phyloP scores from a whole-genome alignment of 2,329 filamentous ascomycete genomes.

The Nemania diffusa region DNA sequence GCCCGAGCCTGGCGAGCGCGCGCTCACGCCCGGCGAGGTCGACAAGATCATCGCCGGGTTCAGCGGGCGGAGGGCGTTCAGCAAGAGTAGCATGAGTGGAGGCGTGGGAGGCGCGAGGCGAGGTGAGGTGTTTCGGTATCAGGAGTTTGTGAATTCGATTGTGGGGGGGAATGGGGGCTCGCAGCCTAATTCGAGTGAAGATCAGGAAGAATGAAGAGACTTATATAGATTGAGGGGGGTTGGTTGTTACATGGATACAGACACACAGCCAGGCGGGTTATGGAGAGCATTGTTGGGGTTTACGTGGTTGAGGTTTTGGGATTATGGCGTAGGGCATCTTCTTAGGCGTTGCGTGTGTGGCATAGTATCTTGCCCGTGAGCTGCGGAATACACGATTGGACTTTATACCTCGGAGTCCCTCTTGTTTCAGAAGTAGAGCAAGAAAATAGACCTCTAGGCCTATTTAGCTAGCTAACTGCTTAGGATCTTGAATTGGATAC shows the following conservation, averaged over 20 bases:
- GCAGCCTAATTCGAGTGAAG: constrained; percentile 19
- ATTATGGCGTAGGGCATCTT: constrained; percentile 7
- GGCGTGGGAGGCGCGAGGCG: constrained; percentile 65
- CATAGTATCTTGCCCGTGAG: background rate
- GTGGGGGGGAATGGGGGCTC: constrained; percentile 60
- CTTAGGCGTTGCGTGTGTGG: constrained; percentile 19
- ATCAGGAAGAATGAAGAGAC: constrained; percentile 45
- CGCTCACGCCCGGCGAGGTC: constrained; percentile 77
- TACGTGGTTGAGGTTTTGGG: background rate
- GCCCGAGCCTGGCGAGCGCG: constrained; percentile 75
- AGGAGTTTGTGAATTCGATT: constrained; percentile 84
- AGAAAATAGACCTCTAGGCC: background rate
- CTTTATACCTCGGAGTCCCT: background rate
- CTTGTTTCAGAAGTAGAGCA: background rate
- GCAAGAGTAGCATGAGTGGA: constrained; percentile 61
- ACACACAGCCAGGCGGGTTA: background rate
- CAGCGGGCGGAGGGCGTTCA: constrained; percentile 84
- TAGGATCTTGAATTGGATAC: background rate
- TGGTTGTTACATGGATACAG: background rate
- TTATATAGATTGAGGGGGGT: constrained; percentile 39
- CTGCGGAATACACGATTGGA: background rate
- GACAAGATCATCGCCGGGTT: constrained; percentile 90
- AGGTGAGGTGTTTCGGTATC: constrained; percentile 92
- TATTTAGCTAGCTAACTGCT: background rate
- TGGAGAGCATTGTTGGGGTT: constrained; percentile 1